Base-by-base conservation (phyloP, 345 rosid genomes). In the Laguncularia racemosa region DNA sequence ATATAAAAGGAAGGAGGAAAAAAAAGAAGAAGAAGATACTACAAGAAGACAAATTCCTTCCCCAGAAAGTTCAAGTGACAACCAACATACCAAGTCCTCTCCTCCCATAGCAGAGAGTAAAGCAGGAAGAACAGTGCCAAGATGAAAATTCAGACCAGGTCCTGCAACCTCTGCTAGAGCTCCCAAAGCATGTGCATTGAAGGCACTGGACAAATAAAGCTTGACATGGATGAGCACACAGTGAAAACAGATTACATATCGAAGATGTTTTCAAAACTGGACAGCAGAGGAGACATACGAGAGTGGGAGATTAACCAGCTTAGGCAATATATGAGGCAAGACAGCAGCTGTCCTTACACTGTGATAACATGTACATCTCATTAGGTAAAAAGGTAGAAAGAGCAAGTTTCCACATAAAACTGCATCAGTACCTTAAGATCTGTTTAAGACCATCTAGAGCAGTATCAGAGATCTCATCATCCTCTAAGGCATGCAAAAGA, bases 121-220 rank as follows among this genome's bases (percentile, higher is more conserved):
- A 60, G 92, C 84, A 71, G 99, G 97, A 73, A 93, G 90, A 68
- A 93, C 70, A 44, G 88, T 85, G 59, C 96, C 86, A 63, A 93
- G 89, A 74, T 93, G 99, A 70, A 66, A 54, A 68, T 85, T 84
- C 48, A 93, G 87, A 54, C 99, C 95, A 61, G 96, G 70, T 62
- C 99, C 96, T 4, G 99, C 97, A 76, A 89, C 99, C 66, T 93
- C 97, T 44, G 99, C 99, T 63, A 93, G 78, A 21, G 96, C 99
- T 56, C 99, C 99, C 48, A 93, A 65, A 58, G 99, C 97, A 82
- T 93, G 96, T 21, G 97, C 99, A 80, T 89, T 89, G 68, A 93
- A 87, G 67, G 97, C 91, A 53, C 97, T 93, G 77, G 23, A 77
- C 49, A 68, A 49, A 14, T 58, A 61, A 61, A 67, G 46, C 23